Conservation (phyloP, 1,284 basidiomycete genomes). For the Puccinia horiana region DNA sequence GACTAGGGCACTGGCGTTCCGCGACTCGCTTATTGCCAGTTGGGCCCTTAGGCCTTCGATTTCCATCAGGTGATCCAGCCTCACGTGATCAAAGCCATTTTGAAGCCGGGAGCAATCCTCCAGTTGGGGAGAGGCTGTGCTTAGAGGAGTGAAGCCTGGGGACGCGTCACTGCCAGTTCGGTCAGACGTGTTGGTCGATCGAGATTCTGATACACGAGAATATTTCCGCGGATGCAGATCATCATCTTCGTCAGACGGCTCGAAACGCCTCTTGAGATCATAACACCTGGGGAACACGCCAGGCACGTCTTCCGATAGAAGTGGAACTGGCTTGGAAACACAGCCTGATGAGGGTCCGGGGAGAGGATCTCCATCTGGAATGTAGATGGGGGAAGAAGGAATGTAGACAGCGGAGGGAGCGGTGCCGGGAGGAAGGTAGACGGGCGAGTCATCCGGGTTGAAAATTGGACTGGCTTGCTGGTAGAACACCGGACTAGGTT, state of each 20-base stretch:
- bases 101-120: background rate
- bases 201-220: background rate
- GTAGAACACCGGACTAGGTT: background rate
- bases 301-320: background rate
- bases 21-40: background rate
- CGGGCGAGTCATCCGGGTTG: background rate
- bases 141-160: background rate
- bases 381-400: background rate
- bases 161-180: background rate
- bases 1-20: background rate
- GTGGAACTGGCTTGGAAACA: background rate
- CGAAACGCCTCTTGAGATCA: background rate
- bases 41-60: background rate
- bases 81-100: background rate
- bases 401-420: background rate
- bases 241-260: background rate
- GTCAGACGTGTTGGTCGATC: background rate
- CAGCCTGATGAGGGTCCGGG: background rate
- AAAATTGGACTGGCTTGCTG: background rate
- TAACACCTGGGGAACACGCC: background rate
- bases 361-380: background rate
- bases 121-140: background rate
- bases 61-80: background rate
- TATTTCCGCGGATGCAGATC: background rate
- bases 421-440: background rate